phyloP scores from a whole-genome alignment of 179 eudicot species.

The Vitellaria paradoxa region DNA sequence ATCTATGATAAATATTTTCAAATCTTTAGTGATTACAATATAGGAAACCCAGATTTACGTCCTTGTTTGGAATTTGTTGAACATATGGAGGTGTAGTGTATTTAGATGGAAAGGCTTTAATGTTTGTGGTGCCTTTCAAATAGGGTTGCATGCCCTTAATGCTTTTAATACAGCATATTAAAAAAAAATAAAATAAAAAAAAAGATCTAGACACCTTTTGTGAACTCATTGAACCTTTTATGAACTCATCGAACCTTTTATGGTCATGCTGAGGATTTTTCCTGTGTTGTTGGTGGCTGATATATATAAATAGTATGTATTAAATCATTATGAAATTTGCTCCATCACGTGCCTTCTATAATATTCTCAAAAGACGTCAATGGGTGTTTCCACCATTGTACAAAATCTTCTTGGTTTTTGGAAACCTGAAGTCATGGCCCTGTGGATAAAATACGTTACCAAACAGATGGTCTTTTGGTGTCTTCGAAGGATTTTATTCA shows the following conservation, averaged over 20 bases:
- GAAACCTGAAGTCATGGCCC: not conserved
- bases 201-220: not conserved
- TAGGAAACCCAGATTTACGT: too few species aligned
- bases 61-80: too few species aligned
- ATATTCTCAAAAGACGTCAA: not conserved
- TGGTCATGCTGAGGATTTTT: not conserved
- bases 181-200: too few species aligned
- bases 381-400: not conserved
- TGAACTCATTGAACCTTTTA: not conserved
- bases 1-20: not conserved
- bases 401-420: not conserved
- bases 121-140: too few species aligned
- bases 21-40: not conserved
- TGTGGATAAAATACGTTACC: not conserved
- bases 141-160: too few species aligned
- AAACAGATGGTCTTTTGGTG: not conserved
- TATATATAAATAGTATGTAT: not conserved
- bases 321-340: not conserved
- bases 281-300: not conserved
- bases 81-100: too few species aligned
- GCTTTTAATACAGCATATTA: too few species aligned
- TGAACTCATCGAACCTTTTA: not conserved
- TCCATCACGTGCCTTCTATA: not conserved
- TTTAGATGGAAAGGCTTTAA: too few species aligned
- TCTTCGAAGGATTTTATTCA: conserved; percentile 8